Base-by-base conservation (phyloP, 164 flowering plant species). In the Kingdonia uniflora region DNA sequence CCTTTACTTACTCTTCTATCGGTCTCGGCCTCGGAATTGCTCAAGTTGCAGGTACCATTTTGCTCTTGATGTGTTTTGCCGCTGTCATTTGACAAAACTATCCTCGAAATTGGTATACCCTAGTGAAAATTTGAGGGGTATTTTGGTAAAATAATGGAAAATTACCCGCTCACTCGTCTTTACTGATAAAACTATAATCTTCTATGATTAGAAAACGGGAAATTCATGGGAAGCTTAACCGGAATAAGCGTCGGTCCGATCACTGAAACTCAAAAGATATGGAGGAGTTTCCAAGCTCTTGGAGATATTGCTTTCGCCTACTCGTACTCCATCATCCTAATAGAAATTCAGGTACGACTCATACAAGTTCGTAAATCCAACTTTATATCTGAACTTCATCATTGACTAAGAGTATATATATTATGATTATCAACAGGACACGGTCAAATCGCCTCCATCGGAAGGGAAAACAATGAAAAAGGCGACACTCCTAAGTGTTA, bases 231-330 rank as follows among this genome's bases (percentile, higher is more conserved):
- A 0, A 77, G 81, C 51, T 60, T 79, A 17, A 80, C 88, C 1
- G 85, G 82, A n/a, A 66, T 82, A 19, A 79, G 79, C 64, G 40
- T 80, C 11, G 80, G 78, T 14, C 38, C 67, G 0, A 75, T 80
- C 11, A 68, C 80, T 2, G 57, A 72, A 55, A 67, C 80, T 10
- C 73, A 74, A 26, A 79, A 81, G 59, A 64, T 77, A 42, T 81
- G 84, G 88, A 67, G 82, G 52, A 79, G 74, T 63, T 82, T 82
- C 67, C 84, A 79, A 66, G 84, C 88, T 14, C 74, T 82, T 0
- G 88, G 88, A 20, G 72, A 80, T 62, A 82, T 82, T 5, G 88
- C 88, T 23, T 82, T 79, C 29, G 88, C 88, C 14, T 82, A 82
- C 67, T 77, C 84, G 5, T 82, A 64, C 54, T 79, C 88, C 0